Percentiles rank a stretch among this genome's conserved stretches.
phyloP scores from a whole-genome alignment of 169 alveolate genomes.

The Plasmodium knowlesi region DNA sequence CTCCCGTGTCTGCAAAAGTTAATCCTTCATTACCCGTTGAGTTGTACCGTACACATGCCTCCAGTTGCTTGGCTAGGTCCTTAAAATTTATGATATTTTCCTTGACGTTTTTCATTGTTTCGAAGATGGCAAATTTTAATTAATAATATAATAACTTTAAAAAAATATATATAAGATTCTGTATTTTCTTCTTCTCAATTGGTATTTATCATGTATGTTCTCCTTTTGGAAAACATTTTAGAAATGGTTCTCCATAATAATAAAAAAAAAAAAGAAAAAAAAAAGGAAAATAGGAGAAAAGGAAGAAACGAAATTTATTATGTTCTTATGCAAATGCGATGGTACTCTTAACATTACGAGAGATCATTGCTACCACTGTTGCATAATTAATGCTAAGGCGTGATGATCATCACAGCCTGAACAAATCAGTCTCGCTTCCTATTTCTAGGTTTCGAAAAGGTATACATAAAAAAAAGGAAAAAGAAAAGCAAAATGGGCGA shows the following conservation, averaged over 20 bases:
- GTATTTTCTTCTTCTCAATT: not conserved
- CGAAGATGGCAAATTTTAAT: not conserved
- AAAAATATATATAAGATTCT: not conserved
- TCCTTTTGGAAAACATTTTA: not conserved
- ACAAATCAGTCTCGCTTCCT: conserved; percentile 8
- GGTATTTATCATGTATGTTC: not conserved
- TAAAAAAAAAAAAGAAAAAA: not conserved
- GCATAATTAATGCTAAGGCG: not conserved
- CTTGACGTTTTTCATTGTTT: conserved; percentile 59
- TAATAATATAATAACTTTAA: not conserved
- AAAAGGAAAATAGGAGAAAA: not conserved
- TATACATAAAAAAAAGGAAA: not conserved
- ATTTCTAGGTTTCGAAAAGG: not conserved
- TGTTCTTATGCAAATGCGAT: not conserved
- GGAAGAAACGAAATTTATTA: not conserved
- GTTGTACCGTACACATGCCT: conserved; percentile 47
- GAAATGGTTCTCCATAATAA: not conserved
- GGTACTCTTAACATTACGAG: not conserved
- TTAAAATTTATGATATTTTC: conserved; percentile 44
- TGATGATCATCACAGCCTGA: not conserved
- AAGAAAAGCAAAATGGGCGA: not conserved
- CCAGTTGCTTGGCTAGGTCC: conserved; percentile 68
- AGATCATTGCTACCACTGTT: not conserved
- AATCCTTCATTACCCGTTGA: conserved; percentile 50
- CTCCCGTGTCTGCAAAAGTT: not conserved